Percentiles rank a stretch among this genome's conserved stretches.
Conservation (phyloP, 1,139 yeast species). For the Nakaseomyces nivariensis region DNA sequence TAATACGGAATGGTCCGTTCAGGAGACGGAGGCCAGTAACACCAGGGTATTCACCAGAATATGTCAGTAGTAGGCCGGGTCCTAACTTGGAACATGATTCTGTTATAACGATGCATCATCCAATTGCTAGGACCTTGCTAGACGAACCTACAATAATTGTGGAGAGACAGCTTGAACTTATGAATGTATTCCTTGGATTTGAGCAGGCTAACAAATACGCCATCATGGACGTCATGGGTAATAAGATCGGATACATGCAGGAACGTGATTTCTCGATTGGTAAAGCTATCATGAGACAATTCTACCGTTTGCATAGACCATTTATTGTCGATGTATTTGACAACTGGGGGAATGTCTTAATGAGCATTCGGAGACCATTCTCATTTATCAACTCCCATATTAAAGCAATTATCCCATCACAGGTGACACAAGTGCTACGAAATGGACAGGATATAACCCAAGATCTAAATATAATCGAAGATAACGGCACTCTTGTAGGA, state of each 20-base stretch:
- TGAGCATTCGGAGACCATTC: conserved; percentile 73
- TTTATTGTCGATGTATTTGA: conserved; percentile 76
- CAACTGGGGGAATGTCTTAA: conserved; percentile 51
- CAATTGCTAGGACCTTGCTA: conserved; percentile 34
- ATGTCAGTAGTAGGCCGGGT: neutral
- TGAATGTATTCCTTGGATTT: conserved; percentile 78
- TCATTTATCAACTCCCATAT: conserved; percentile 84
- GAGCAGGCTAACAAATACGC: conserved; percentile 83
- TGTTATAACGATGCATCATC: conserved; percentile 15
- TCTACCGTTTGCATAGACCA: conserved; percentile 76
- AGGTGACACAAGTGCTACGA: conserved; percentile 10
- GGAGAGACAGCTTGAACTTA: conserved; percentile 78
- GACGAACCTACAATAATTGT: conserved; percentile 76
- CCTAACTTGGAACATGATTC: neutral
- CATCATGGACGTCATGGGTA: conserved; percentile 64
- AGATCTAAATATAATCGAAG: conserved; percentile 11
- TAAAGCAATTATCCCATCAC: conserved; percentile 51
- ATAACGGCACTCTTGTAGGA: conserved; percentile 48
- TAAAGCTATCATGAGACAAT: conserved; percentile 67
- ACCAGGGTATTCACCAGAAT: neutral
- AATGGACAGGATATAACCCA: conserved; percentile 3
- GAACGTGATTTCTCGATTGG: conserved; percentile 68
- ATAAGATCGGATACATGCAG: conserved; percentile 67
- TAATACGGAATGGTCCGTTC: neutral
- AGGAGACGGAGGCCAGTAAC: neutral